Evolutionary conservation across 176 grass and related monocot genomes (phyloP).

Genomic region (Zoysia japonica): DNA sequence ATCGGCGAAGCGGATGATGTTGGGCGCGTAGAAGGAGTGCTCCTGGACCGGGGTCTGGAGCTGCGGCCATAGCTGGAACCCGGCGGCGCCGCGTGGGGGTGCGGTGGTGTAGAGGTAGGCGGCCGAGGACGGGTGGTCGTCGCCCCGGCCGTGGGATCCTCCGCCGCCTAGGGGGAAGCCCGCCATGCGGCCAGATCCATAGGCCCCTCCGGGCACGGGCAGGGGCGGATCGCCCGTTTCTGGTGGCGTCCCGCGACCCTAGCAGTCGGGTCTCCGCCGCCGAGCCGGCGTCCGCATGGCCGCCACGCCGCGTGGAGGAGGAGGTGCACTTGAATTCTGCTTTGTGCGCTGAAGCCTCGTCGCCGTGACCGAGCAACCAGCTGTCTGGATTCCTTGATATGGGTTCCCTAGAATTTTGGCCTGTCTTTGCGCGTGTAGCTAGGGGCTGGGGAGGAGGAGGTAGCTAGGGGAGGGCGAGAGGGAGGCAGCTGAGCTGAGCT

Average conservation of each 20-base stretch:
- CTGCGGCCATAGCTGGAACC: constrained; percentile 89
- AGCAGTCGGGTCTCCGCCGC: background rate
- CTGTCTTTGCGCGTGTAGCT: constrained; percentile 26
- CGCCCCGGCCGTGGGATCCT: constrained; percentile 22
- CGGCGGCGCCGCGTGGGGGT: constrained; percentile 48
- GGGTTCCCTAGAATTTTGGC: constrained; percentile 42
- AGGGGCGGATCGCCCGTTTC: background rate
- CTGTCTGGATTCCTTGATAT: background rate
- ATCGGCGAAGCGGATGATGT: constrained; percentile 81
- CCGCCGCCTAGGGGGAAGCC: constrained; percentile 88
- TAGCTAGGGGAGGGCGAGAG: constrained; percentile 1
- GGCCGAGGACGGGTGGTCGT: background rate
- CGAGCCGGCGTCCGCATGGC: background rate
- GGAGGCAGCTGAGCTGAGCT: constrained; percentile 9
- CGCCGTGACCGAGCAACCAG: background rate
- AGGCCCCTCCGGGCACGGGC: constrained; percentile 24
- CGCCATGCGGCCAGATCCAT: constrained; percentile 83
- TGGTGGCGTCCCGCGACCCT: background rate
- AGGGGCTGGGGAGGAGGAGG: background rate
- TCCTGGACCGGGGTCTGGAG: constrained; percentile 40
- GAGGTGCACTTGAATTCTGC: background rate
- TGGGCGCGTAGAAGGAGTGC: constrained; percentile 58
- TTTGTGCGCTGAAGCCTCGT: background rate
- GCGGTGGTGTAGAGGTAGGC: constrained; percentile 49
- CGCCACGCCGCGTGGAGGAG: background rate